Percentiles rank a stretch among this genome's conserved stretches.
Conservation (phyloP, 768 basidiomycete genomes). For the Phanerochaete carnosa region DNA sequence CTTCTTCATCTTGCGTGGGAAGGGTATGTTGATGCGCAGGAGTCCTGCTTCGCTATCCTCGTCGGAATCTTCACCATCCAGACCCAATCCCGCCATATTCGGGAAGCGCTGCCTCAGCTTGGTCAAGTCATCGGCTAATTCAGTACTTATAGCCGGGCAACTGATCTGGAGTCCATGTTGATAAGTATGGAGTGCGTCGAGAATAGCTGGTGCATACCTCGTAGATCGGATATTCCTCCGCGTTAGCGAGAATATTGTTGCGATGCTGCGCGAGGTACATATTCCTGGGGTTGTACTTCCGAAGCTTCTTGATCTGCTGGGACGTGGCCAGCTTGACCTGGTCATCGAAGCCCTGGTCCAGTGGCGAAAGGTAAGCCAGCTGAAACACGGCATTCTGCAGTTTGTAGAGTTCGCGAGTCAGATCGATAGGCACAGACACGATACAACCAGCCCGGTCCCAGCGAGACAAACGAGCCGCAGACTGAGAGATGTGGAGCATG, state of each 20-base stretch:
- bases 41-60: too few relatives aligned
- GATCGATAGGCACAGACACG: background rate
- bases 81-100: too few relatives aligned
- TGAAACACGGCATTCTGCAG: background rate
- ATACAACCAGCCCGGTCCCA: conserved; percentile 2
- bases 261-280: background rate
- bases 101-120: too few relatives aligned
- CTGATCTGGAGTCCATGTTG: background rate
- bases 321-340: background rate
- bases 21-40: background rate
- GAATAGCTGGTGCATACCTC: background rate
- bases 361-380: background rate
- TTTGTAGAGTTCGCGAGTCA: background rate
- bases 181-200: background rate
- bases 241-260: background rate
- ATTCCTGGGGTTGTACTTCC: background rate
- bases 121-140: too few relatives aligned
- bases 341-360: background rate
- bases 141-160: background rate
- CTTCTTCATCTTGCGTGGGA: background rate
- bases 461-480: background rate
- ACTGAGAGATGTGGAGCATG: background rate
- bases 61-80: background rate
- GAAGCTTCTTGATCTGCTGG: background rate
- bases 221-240: background rate